Conservation (phyloP, 129 eudicot species). For the Tanacetum coccineum region DNA sequence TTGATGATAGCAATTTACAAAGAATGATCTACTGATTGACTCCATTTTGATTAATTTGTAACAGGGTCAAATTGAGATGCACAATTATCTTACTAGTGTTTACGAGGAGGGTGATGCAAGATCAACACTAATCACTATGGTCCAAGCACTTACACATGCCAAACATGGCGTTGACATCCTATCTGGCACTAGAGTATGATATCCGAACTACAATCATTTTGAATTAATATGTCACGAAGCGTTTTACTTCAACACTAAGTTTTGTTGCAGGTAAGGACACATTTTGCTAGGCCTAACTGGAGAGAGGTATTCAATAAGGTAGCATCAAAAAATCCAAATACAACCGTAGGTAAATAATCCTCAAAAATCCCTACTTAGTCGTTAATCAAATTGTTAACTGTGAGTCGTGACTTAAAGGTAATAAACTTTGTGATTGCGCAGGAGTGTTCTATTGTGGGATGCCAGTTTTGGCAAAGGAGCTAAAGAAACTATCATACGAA, state of each 20-base stretch:
- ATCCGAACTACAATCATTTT: not conserved
- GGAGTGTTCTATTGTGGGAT: slow-evolving; percentile 97
- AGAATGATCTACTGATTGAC: slow-evolving; percentile 6
- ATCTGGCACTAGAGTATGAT: slow-evolving; percentile 88
- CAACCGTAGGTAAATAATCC: slow-evolving; percentile 67
- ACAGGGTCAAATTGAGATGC: slow-evolving; percentile 98
- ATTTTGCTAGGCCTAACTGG: slow-evolving; percentile 98
- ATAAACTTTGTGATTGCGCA: slow-evolving; percentile 28
- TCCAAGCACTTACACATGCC: slow-evolving; percentile 95
- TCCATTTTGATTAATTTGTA: slow-evolving; percentile 6
- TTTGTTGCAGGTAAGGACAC: slow-evolving; percentile 84
- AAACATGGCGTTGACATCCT: slow-evolving; percentile 99
- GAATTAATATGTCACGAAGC: not conserved
- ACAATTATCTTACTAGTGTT: slow-evolving; percentile 94
- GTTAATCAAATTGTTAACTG: not conserved
- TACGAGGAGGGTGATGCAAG: slow-evolving; percentile 99
- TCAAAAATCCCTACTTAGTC: not conserved
- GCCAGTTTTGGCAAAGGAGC: slow-evolving; percentile 85
- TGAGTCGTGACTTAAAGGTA: not conserved
- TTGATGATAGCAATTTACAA: not conserved
- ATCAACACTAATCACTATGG: slow-evolving; percentile 94
- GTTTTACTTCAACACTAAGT: not conserved
- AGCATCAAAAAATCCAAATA: slow-evolving; percentile 63
- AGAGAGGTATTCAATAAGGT: slow-evolving; percentile 77
- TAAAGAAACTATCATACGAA: slow-evolving; percentile 76